These are phyloP conservation scores for Leishmania turanica DNA, from an alignment of 208 protist genomes.

Conservation along the genomic window DNA sequence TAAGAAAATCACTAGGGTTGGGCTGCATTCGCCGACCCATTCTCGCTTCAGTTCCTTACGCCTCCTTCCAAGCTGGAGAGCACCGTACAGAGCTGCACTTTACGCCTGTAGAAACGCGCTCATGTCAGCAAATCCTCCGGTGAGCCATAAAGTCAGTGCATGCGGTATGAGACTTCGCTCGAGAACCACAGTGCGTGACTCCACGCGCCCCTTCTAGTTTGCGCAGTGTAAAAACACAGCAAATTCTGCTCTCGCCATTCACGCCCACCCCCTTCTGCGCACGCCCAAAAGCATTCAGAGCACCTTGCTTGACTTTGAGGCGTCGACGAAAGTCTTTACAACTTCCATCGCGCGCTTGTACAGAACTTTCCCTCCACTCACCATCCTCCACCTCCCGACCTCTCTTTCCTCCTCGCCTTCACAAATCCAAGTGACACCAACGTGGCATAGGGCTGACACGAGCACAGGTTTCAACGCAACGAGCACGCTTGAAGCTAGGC, in stretches of 20 bases:
- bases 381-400: not conserved
- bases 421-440: not conserved
- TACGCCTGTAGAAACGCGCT: not conserved
- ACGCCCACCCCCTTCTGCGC: not conserved
- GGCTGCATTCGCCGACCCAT: not conserved
- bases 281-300: not conserved
- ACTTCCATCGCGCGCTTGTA: not conserved
- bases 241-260: no score
- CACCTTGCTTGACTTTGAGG: not conserved
- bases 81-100: not conserved
- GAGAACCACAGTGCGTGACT: not conserved
- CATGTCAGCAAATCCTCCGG: not conserved
- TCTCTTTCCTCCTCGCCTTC: not conserved
- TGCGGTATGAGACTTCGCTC: not conserved
- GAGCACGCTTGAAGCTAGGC: not conserved
- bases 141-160: not conserved
- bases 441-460: not conserved
- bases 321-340: not conserved
- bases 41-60: not conserved
- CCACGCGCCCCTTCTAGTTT: no score
- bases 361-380: not conserved
- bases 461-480: not conserved
- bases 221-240: not conserved
- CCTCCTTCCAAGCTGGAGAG: not conserved
- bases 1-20: not conserved